Evolutionary conservation across 1,284 basidiomycete genomes (phyloP).

Genomic region (Ceratobasidium theobromae): DNA sequence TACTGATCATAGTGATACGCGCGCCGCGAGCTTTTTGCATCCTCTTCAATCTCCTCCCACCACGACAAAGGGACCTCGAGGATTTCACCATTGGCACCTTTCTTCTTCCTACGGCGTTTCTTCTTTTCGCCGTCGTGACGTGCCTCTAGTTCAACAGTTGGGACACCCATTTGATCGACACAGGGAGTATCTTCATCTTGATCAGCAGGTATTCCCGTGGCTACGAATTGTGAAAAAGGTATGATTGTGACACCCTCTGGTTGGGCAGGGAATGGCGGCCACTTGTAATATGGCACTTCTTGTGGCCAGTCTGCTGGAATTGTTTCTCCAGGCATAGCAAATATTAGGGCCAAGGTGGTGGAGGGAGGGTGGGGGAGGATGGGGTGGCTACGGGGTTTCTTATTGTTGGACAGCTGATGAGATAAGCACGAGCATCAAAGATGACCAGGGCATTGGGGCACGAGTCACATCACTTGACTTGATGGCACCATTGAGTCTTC

Average conservation of each 20-base stretch:
- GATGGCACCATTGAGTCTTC: no score
- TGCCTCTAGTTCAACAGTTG: slow-evolving; percentile 3
- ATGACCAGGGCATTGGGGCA: not conserved
- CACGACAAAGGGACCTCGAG: slow-evolving; percentile 18
- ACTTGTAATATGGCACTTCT: slow-evolving; percentile 15
- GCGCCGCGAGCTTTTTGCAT: not conserved
- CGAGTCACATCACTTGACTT: no score
- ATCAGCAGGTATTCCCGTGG: slow-evolving; percentile 21
- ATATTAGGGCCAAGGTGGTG: not conserved
- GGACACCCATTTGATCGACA: slow-evolving; percentile 4
- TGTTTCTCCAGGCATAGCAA: not conserved
- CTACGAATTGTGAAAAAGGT: slow-evolving; percentile 30
- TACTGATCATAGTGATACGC: slow-evolving; percentile 21
- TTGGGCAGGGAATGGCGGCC: slow-evolving; percentile 27
- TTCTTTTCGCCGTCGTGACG: slow-evolving; percentile 29
- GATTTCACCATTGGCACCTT: slow-evolving; percentile 8
- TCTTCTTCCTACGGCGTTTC: slow-evolving; percentile 24
- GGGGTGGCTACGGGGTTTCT: slow-evolving; percentile 30
- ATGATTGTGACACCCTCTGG: slow-evolving; percentile 19
- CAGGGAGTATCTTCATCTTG: slow-evolving; percentile 12
- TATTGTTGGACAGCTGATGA: not conserved
- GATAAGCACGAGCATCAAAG: not conserved
- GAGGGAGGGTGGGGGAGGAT: not conserved
- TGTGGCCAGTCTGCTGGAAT: slow-evolving; percentile 2
- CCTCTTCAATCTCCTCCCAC: slow-evolving; percentile 27